phyloP scores from a whole-genome alignment of 805 yeast genomes.

The Saccharomycopsis sp. region DNA sequence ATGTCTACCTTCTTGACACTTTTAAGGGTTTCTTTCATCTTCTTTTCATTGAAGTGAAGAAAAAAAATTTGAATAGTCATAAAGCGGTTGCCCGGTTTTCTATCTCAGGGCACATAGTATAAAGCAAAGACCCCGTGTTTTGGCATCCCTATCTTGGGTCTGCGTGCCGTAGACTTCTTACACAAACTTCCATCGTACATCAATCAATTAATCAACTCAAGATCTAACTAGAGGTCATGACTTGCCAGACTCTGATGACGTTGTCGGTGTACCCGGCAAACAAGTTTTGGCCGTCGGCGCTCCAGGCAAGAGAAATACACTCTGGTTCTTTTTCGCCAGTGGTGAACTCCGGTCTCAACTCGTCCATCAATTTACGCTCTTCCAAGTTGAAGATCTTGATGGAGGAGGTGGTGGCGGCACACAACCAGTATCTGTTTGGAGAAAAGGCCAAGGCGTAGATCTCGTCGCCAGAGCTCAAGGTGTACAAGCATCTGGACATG shows the following conservation, averaged over 20 bases:
- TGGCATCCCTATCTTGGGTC: too few relatives aligned
- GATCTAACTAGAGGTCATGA: conserved; percentile 67
- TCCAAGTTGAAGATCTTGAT: conserved; percentile 97
- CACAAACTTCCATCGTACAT: too few relatives aligned
- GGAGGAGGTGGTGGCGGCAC: conserved; percentile 97
- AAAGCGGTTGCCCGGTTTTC: too few relatives aligned
- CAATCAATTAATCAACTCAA: too few relatives aligned
- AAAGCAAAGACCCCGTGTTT: too few relatives aligned
- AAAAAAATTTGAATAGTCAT: too few relatives aligned
- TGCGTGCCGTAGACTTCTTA: too few relatives aligned
- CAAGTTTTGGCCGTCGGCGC: conserved; percentile 99
- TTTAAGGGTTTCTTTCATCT: too few relatives aligned
- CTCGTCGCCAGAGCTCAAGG: conserved; percentile 92
- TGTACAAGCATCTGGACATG: conserved; percentile 79
- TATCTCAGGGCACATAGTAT: too few relatives aligned
- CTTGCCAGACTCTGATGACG: conserved; percentile 99
- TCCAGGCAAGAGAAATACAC: conserved; percentile 97
- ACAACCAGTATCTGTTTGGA: conserved; percentile 99
- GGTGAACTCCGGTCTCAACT: conserved; percentile 96
- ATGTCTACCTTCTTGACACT: too few relatives aligned
- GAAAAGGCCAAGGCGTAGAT: conserved; percentile 98
- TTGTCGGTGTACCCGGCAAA: conserved; percentile 99
- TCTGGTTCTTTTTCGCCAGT: conserved; percentile 90
- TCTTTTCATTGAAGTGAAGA: too few relatives aligned
- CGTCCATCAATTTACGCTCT: conserved; percentile 89